phyloP scores from a whole-genome alignment of 768 basidiomycete genomes.

The Tulasnella sp. region DNA sequence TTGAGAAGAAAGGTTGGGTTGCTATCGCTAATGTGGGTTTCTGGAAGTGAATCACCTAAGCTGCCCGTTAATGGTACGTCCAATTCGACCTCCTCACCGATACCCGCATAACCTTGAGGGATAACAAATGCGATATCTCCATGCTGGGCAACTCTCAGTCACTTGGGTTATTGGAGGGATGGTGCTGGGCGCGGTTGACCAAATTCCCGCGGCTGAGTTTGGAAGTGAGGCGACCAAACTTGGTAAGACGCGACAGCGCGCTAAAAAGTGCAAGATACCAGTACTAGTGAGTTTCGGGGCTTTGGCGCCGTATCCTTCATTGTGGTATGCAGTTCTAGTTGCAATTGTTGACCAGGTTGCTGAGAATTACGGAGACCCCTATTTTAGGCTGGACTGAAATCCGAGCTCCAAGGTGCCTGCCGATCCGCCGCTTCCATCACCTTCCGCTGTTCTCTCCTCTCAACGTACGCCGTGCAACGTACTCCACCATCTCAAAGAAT shows the following conservation, averaged over 20 bases:
- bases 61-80: background rate
- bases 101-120: slow-evolving; percentile 81
- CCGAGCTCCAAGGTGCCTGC: background rate
- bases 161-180: background rate
- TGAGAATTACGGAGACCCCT: background rate
- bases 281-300: background rate
- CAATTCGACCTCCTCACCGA: slow-evolving; percentile 48
- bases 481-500: too few species aligned
- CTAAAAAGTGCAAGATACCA: background rate
- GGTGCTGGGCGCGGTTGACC: background rate
- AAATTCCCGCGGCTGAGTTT: background rate
- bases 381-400: background rate
- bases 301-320: background rate
- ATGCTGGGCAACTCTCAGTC: background rate
- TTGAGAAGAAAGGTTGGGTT: slow-evolving; percentile 86
- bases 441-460: background rate
- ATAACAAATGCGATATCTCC: slow-evolving; percentile 45
- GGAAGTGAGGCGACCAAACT: background rate
- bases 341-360: background rate
- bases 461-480: background rate
- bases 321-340: background rate
- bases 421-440: background rate
- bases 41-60: slow-evolving; percentile 32
- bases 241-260: too few species aligned
- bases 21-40: slow-evolving; percentile 64